These are phyloP conservation scores for Pythium aquatile DNA, from an alignment of 352 stramenopile genomes.

Conservation along the genomic window DNA sequence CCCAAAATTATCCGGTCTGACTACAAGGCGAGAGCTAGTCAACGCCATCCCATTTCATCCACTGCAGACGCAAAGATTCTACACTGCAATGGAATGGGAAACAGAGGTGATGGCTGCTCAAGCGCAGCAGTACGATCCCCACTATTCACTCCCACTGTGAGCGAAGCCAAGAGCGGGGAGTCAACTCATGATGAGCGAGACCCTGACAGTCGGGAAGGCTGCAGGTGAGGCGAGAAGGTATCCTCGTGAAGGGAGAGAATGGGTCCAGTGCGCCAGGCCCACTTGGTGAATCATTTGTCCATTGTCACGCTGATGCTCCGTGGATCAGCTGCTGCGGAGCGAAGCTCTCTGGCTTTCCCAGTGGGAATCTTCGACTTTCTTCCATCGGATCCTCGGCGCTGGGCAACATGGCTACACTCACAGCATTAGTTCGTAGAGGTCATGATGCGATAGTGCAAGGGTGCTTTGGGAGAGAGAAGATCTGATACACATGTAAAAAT, in stretches of 20 bases:
- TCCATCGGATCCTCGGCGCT: neutral
- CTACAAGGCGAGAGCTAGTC: neutral
- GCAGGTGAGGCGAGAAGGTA: too few species aligned
- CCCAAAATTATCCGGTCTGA: neutral
- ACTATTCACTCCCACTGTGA: too few species aligned
- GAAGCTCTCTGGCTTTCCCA: neutral
- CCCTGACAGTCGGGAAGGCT: neutral
- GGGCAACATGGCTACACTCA: neutral
- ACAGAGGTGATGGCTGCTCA: too few species aligned
- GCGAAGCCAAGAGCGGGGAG: too few species aligned
- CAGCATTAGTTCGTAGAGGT: neutral
- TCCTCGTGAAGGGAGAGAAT: neutral
- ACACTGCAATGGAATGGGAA: neutral
- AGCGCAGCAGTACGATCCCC: too few species aligned
- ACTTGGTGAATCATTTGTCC: neutral
- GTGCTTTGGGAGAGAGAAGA: neutral
- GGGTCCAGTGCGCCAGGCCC: neutral
- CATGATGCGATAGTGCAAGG: neutral
- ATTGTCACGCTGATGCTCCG: neutral
- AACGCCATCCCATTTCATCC: neutral
- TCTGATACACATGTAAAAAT: constrained; percentile 3
- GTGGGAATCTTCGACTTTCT: neutral
- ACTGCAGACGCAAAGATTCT: neutral
- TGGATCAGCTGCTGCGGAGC: neutral
- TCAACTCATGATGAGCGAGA: neutral